phyloP scores from a whole-genome alignment of 192 early-diverging fungal genomes.

The Coemansia sp. region DNA sequence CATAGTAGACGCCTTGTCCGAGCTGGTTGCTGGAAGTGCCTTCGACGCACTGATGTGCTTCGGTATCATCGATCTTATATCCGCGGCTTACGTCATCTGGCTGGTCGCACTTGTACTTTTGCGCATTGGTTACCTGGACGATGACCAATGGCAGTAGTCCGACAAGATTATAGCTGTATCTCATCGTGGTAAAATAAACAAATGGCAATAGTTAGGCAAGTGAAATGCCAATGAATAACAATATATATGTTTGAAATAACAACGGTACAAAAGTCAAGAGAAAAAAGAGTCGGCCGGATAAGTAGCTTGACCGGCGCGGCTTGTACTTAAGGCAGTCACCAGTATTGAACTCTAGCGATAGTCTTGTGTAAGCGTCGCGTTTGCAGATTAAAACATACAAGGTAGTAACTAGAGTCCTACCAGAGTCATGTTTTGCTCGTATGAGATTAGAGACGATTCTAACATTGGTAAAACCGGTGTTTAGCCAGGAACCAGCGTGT shows the following conservation, averaged over 20 bases:
- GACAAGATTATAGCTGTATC: slow-evolving; percentile 17
- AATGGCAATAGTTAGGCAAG: neutral
- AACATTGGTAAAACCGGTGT: too few relatives aligned
- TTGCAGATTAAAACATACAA: too few relatives aligned
- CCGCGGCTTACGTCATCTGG: slow-evolving; percentile 16
- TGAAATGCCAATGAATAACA: neutral
- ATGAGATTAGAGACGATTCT: too few relatives aligned
- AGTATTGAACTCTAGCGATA: too few relatives aligned
- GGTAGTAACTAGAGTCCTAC: too few relatives aligned
- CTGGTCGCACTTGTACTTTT: slow-evolving; percentile 21
- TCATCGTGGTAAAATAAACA: slow-evolving; percentile 15
- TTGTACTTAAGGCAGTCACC: neutral
- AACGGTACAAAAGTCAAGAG: neutral
- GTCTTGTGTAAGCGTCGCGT: too few relatives aligned
- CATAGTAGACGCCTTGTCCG: slow-evolving; percentile 27
- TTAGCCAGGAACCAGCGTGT: too few relatives aligned
- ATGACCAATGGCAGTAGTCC: slow-evolving; percentile 18
- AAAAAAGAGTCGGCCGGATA: slow-evolving; percentile 1
- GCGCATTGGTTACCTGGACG: slow-evolving; percentile 14
- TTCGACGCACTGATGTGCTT: slow-evolving; percentile 14
- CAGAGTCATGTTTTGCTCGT: too few relatives aligned
- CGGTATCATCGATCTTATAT: slow-evolving; percentile 12
- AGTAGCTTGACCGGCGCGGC: neutral
- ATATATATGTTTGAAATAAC: neutral
- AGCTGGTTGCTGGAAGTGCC: slow-evolving; percentile 20